Evolutionary conservation across 2,329 filamentous ascomycete genomes (phyloP), one percentile per base, ranked within the genome.

Genomic region (Trichoderma sp.): DNA sequence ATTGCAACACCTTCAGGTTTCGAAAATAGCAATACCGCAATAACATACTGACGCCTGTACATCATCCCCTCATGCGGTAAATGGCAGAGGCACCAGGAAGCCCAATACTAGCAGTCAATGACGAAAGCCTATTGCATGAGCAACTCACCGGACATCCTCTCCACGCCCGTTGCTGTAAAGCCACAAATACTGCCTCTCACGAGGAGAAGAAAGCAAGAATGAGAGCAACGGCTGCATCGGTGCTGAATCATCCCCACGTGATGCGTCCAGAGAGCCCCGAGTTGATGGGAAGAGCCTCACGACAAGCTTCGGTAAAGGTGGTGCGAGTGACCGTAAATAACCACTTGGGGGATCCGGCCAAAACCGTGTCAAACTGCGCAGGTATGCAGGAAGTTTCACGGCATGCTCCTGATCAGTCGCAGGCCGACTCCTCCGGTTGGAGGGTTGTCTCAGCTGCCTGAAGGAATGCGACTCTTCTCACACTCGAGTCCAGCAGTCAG

Each of bases 371-470:
- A 12, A 54, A 24, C 41, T 39, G n/a, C 34, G 41, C 7, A 9
- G 39, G 34, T 39, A 39, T 39, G 34, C 34, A 39, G 5, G 47
- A 30, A 44, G 39, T 1, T 19, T 47, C 48, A 19, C n/a, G 14
- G 50, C 48, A 21, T 39, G 26, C 59, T 62, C 17, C 50, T 54
- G 59, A 62, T 54, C 59, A 51, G 17, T 9, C 14, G 19, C 39
- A 62, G 43, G 47, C 24, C 39, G 45, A 5, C n/a, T 62, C 39
- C 39, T 34, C 34, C 21, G 14, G 45, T 54, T 28, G 30, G 30
- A 19, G 28, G n/a, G 24, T 45, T 62, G 59, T 62, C 59, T 62
- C 59, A 62, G 48, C 59, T 62, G 59, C 59, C 59, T 62, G 12
- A 39, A 44, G 34, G 47, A 61, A 61, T 43, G 34, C 7, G n/a